phyloP scores from a whole-genome alignment of 306 rosid genomes.

The Corylus heterophylla region DNA sequence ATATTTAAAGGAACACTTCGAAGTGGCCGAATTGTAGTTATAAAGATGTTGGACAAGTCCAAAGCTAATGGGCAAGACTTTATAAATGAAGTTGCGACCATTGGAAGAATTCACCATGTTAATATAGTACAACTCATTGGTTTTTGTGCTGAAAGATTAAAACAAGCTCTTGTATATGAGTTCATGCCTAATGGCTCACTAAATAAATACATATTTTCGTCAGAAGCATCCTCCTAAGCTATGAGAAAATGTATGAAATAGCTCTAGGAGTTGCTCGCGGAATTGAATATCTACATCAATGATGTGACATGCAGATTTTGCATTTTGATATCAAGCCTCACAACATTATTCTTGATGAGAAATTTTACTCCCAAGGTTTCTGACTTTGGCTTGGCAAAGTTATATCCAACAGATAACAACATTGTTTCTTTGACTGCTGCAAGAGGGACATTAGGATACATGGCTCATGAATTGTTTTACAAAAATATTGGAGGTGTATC shows the following conservation, averaged over 20 bases:
- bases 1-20: slow-evolving; percentile 11
- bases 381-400: too few species aligned
- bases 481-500: too few species aligned
- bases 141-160: slow-evolving; percentile 22
- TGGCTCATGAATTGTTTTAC: too few species aligned
- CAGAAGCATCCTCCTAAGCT: neutral
- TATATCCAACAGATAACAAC: too few species aligned
- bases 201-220: slow-evolving; percentile 23
- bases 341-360: too few species aligned
- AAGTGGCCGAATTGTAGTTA: slow-evolving; percentile 21
- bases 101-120: slow-evolving; percentile 21
- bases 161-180: slow-evolving; percentile 24
- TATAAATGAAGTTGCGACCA: slow-evolving; percentile 22
- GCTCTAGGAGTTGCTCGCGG: slow-evolving; percentile 20
- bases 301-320: too few species aligned
- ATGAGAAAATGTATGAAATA: slow-evolving; percentile 6
- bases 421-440: too few species aligned
- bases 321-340: too few species aligned
- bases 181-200: slow-evolving; percentile 33
- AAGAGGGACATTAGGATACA: too few species aligned
- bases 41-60: slow-evolving; percentile 19
- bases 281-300: too few species aligned
- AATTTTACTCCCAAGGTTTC: too few species aligned
- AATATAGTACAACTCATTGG: slow-evolving; percentile 31
- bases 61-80: slow-evolving; percentile 31